Evolutionary conservation across 352 stramenopile genomes (phyloP), one percentile per base, ranked within the genome.

Genomic region (Phytophthora hybrid): DNA sequence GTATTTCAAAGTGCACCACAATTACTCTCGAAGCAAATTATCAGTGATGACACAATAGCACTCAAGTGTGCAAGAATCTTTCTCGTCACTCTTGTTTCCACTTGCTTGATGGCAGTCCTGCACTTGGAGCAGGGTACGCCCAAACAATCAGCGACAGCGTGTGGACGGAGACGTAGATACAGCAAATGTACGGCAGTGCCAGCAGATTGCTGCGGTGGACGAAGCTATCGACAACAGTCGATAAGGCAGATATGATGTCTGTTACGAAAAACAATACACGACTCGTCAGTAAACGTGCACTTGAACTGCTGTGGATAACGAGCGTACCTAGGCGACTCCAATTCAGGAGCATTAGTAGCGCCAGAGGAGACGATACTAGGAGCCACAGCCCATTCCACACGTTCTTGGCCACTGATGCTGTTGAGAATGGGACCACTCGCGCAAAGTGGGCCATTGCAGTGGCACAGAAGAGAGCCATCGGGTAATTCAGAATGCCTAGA

Each of bases 401-500:
- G 19, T 83, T 88, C 44, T 71, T 80, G 7, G 47, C 1, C 0
- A 52, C 16, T 16, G 79, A 74, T 13, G 67, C 39, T n/a, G 58
- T 78, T 1, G 62, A 26, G 2, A 70, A 66, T 34, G 88, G 85
- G 18, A 82, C 78, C 10, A 93, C 65, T 9, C 88, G 81, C 8
- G 85, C 71, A 52, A 94, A 93, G 10, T 86, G 77, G 11, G 82
- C 73, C 83, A 87, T 93, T 1, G 80, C 79, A 34, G 93, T 66
- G 0, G 86, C 84, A 44, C 87, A 87, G 51, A 92, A 88, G 47
- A 93, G 69, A 55, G 89, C 88, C 83, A 96, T 90, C 2, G 89
- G 83, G 73, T 94, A 96, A 69, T 96, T 96, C 39, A 94, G 69
- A 23, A 96, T 89, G 3, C 86, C 87, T 51, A 96, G 60, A 58